These are phyloP conservation scores for Pythium monospermum DNA, from an alignment of 352 stramenopile species.

Conservation along the genomic window DNA sequence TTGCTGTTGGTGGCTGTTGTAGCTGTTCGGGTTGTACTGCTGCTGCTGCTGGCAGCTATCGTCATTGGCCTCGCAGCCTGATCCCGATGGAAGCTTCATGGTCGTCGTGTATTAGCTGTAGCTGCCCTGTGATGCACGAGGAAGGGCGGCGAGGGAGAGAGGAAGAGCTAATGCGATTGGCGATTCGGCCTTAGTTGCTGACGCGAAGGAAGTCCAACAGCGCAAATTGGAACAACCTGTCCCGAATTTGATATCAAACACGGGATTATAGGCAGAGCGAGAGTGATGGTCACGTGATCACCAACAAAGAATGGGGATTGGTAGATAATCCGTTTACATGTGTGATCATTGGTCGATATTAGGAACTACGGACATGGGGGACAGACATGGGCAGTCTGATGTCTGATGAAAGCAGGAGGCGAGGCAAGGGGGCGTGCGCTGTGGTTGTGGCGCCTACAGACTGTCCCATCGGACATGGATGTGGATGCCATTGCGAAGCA, in stretches of 20 bases:
- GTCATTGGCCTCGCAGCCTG: slow-evolving; percentile 26
- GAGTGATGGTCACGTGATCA: background rate
- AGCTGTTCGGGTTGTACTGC: slow-evolving; percentile 9
- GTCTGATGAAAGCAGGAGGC: too few relatives aligned
- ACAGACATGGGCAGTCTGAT: too few relatives aligned
- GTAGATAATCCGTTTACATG: background rate
- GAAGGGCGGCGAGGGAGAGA: background rate
- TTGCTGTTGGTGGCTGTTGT: background rate
- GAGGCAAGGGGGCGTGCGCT: too few relatives aligned
- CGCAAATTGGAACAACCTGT: background rate
- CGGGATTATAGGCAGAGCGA: background rate
- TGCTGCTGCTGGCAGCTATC: slow-evolving; percentile 10
- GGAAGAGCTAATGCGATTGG: background rate
- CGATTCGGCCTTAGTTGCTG: background rate
- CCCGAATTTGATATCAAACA: background rate
- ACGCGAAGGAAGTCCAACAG: background rate
- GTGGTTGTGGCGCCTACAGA: too few relatives aligned
- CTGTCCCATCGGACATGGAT: too few relatives aligned
- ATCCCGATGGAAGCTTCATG: slow-evolving; percentile 33
- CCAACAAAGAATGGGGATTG: background rate
- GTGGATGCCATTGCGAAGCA: too few relatives aligned
- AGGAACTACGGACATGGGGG: too few relatives aligned
- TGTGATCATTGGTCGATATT: background rate
- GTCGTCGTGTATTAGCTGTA: background rate
- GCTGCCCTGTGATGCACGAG: background rate